These are phyloP conservation scores for Thermomucor indicae-seudaticae DNA, from an alignment of 371 early-diverging fungal species.

Conservation along the genomic window DNA sequence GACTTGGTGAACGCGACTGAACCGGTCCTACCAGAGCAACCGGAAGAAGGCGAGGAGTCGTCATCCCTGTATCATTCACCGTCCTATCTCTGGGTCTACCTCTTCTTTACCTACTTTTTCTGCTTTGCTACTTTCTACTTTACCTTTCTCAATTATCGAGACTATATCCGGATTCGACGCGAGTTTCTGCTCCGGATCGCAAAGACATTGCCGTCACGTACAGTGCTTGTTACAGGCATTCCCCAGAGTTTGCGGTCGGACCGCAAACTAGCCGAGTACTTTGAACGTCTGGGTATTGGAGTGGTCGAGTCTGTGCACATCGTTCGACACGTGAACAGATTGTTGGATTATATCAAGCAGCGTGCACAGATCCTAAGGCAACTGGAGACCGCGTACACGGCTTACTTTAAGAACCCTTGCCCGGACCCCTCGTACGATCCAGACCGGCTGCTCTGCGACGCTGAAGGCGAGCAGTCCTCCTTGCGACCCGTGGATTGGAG, in stretches of 20 bases:
- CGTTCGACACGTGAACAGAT: slow-evolving; percentile 50
- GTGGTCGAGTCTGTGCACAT: slow-evolving; percentile 57
- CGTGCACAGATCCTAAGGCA: slow-evolving; percentile 37
- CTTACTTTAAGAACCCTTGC: slow-evolving; percentile 50
- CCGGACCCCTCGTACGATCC: slow-evolving; percentile 32
- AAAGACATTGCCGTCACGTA: slow-evolving; percentile 50
- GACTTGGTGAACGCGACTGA: slow-evolving; percentile 30
- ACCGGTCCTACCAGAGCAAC: slow-evolving; percentile 16
- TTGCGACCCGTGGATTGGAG: slow-evolving; percentile 1
- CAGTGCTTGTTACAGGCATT: slow-evolving; percentile 58
- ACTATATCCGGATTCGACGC: slow-evolving; percentile 52
- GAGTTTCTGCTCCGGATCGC: slow-evolving; percentile 46
- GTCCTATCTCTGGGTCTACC: slow-evolving; percentile 49
- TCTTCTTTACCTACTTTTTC: slow-evolving; percentile 61
- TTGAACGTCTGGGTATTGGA: slow-evolving; percentile 53
- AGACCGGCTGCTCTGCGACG: slow-evolving; percentile 26
- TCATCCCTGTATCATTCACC: slow-evolving; percentile 18
- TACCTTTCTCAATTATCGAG: slow-evolving; percentile 56
- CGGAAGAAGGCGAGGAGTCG: too few species aligned
- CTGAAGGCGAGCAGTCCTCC: slow-evolving; percentile 18
- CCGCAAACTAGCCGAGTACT: slow-evolving; percentile 50
- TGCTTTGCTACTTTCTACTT: slow-evolving; percentile 57
- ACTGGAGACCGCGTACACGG: slow-evolving; percentile 38
- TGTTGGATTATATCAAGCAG: slow-evolving; percentile 41
- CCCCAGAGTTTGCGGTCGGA: slow-evolving; percentile 51